phyloP scores from a whole-genome alignment of 2,329 filamentous ascomycete species.

The Pseudogymnoascus sp. region DNA sequence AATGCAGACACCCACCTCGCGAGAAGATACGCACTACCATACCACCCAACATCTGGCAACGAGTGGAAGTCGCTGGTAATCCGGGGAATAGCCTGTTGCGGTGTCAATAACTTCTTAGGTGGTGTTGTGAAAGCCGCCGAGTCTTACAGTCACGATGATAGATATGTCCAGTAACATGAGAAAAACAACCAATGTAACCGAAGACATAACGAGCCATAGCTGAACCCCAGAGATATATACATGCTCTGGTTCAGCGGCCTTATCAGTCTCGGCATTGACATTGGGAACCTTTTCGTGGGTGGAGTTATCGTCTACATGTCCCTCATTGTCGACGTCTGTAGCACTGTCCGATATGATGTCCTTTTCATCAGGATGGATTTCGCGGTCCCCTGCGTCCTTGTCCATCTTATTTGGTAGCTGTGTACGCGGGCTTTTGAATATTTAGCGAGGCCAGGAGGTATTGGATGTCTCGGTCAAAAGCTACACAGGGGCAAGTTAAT shows the following conservation, averaged over 20 bases:
- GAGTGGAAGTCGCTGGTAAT: constrained; percentile 31
- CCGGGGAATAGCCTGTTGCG: constrained; percentile 32
- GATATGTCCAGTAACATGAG: constrained; percentile 22
- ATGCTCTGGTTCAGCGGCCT: constrained; percentile 16
- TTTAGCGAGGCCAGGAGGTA: neutral
- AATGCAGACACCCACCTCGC: constrained; percentile 22
- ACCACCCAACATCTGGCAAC: constrained; percentile 32
- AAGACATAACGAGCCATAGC: constrained; percentile 16
- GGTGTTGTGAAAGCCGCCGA: constrained; percentile 36
- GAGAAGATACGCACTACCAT: constrained; percentile 30
- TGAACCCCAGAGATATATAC: constrained; percentile 21
- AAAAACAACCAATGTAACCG: constrained; percentile 19
- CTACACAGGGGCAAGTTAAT: neutral
- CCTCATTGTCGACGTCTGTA: neutral
- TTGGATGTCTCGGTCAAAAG: neutral
- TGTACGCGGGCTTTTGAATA: neutral
- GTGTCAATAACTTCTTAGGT: constrained; percentile 10
- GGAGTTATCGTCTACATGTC: neutral
- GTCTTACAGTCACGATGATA: constrained; percentile 33
- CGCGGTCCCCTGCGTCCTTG: neutral
- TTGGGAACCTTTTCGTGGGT: neutral
- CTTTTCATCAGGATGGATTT: neutral
- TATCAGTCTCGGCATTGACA: constrained; percentile 7
- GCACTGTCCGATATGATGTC: neutral
- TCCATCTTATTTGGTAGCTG: neutral